A percentile compares a stretch with the other conserved stretches of the same genome.
These are phyloP conservation scores for Raffaelea deltoideospora DNA, from an alignment of 2,329 filamentous ascomycete species.

Conservation along the genomic window DNA sequence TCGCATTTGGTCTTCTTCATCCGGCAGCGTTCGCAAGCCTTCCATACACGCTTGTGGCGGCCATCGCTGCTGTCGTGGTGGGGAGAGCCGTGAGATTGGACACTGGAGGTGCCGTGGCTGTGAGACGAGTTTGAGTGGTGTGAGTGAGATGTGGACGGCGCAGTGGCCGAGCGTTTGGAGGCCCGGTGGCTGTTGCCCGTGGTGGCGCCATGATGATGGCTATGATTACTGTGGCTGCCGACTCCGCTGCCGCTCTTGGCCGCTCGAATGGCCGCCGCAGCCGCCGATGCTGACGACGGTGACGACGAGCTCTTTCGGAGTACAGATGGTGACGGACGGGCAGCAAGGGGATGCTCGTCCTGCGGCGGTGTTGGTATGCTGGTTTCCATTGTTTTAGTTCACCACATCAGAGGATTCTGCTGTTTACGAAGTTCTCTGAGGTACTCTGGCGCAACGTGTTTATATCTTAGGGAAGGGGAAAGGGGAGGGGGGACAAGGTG, in stretches of 20 bases:
- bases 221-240: slow-evolving; percentile 4
- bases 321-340: slow-evolving; percentile 2
- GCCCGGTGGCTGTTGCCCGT: slow-evolving; percentile 23
- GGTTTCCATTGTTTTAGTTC: slow-evolving; percentile 27
- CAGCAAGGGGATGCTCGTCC: slow-evolving; percentile 20
- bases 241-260: slow-evolving; percentile 11
- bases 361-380: slow-evolving; percentile 37
- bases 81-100: slow-evolving; percentile 16
- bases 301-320: slow-evolving; percentile 23
- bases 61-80: slow-evolving; percentile 29
- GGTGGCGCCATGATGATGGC: not conserved
- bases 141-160: slow-evolving; percentile 15
- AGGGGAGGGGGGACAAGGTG: too few relatives aligned
- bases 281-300: slow-evolving; percentile 18
- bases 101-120: slow-evolving; percentile 4
- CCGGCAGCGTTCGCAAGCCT: slow-evolving; percentile 49
- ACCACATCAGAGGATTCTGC: too few relatives aligned
- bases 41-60: slow-evolving; percentile 50
- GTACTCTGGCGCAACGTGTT: too few relatives aligned
- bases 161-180: slow-evolving; percentile 28
- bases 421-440: too few relatives aligned
- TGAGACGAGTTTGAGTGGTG: slow-evolving; percentile 8
- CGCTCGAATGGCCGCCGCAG: slow-evolving; percentile 1
- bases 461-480: too few relatives aligned
- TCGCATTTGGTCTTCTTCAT: slow-evolving; percentile 62